Evolutionary conservation across 164 flowering plant genomes (phyloP).

Genomic region (Akebia trifoliata): DNA sequence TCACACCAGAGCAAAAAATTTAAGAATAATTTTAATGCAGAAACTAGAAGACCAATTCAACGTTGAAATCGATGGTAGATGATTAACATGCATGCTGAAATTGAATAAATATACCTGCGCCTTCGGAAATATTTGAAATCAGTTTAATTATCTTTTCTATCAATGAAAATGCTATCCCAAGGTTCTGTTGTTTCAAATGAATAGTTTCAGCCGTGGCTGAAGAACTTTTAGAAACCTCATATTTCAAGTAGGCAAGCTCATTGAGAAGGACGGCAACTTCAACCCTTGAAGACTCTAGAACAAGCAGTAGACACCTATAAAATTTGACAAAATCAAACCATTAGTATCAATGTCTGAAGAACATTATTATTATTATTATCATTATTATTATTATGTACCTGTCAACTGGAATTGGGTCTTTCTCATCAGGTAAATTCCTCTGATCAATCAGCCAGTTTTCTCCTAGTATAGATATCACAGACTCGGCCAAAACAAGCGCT

Average conservation of each 20-base stretch:
- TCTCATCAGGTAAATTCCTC: slow-evolving; percentile 33
- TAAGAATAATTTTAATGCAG: no score
- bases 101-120: slow-evolving; percentile 39
- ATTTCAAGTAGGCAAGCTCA: slow-evolving; percentile 77
- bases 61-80: no score
- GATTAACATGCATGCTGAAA: background rate
- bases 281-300: slow-evolving; percentile 82
- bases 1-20: no score
- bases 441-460: slow-evolving; percentile 71
- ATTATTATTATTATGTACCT: slow-evolving; percentile 35
- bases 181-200: slow-evolving; percentile 46
- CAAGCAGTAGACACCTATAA: slow-evolving; percentile 78
- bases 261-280: slow-evolving; percentile 85
- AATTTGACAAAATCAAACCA: slow-evolving; percentile 5
- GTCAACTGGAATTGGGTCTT: slow-evolving; percentile 56
- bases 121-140: slow-evolving; percentile 45
- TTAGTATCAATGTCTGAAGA: background rate
- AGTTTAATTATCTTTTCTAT: slow-evolving; percentile 73
- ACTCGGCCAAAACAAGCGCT: slow-evolving; percentile 79
- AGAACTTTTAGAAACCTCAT: slow-evolving; percentile 57
- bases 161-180: slow-evolving; percentile 65
- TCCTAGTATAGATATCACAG: slow-evolving; percentile 53
- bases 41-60: no score
- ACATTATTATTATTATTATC: background rate
- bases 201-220: slow-evolving; percentile 39